Evolutionary conservation across 1,284 basidiomycete genomes (phyloP).

Genomic region (Polyporus tsugae): DNA sequence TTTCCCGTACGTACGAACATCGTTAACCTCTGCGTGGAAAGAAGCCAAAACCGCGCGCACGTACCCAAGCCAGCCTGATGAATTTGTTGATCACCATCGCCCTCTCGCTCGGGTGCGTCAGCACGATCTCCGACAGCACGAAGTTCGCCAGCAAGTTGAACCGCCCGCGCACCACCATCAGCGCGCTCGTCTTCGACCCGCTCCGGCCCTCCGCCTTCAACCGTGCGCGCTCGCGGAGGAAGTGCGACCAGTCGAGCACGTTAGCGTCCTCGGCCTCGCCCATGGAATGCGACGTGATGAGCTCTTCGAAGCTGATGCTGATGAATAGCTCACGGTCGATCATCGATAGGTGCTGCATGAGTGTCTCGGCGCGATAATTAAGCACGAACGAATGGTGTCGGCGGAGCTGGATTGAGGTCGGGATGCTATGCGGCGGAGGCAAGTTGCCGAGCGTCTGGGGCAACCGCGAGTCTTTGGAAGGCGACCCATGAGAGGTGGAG

Average conservation of each 20-base stretch:
- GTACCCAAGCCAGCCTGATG: slow-evolving; percentile 87
- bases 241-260: slow-evolving; percentile 85
- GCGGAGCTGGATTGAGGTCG: slow-evolving; percentile 37
- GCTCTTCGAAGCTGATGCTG: slow-evolving; percentile 84
- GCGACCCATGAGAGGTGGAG: slow-evolving; percentile 44
- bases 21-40: slow-evolving; percentile 8
- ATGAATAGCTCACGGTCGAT: slow-evolving; percentile 90
- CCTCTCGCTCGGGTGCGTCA: slow-evolving; percentile 74
- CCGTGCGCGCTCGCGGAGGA: slow-evolving; percentile 77
- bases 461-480: slow-evolving; percentile 27
- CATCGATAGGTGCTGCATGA: slow-evolving; percentile 86
- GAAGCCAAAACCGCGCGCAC: slow-evolving; percentile 38
- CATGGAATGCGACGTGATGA: slow-evolving; percentile 77
- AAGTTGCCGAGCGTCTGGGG: slow-evolving; percentile 37
- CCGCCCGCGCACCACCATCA: slow-evolving; percentile 82
- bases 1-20: neutral
- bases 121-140: slow-evolving; percentile 80
- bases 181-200: slow-evolving; percentile 69
- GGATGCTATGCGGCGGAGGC: slow-evolving; percentile 28
- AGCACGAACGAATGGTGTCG: slow-evolving; percentile 75
- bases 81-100: slow-evolving; percentile 79
- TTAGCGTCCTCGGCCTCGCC: slow-evolving; percentile 65
- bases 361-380: slow-evolving; percentile 59
- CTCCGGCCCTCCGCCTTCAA: slow-evolving; percentile 71
- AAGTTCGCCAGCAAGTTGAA: slow-evolving; percentile 91